Evolutionary conservation across 1,139 yeast genomes (phyloP).

Genomic region (Wickerhamomyces sp.): DNA sequence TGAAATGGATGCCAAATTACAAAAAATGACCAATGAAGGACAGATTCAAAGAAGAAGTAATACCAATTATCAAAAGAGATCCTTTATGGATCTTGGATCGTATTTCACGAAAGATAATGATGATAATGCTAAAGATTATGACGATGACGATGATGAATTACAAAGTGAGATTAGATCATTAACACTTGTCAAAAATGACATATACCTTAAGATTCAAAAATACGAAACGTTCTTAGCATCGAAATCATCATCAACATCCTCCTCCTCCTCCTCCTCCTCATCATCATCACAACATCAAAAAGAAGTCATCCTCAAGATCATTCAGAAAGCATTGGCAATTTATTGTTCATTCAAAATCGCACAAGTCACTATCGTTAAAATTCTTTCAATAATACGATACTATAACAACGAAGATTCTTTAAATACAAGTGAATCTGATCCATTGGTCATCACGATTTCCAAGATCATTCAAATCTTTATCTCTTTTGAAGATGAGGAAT

Average conservation of each 20-base stretch:
- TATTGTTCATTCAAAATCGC: constrained; percentile 22
- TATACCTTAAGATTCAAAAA: constrained; percentile 14
- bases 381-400: constrained; percentile 1
- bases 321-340: constrained; percentile 10
- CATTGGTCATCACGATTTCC: constrained; percentile 20
- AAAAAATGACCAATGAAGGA: neutral
- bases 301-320: neutral
- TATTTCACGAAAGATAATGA: constrained; percentile 4
- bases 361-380: constrained; percentile 13
- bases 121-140: constrained; percentile 7
- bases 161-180: constrained; percentile 16
- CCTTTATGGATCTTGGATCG: constrained; percentile 17
- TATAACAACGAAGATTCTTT: constrained; percentile 4
- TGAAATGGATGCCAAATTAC: neutral
- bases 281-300: no score
- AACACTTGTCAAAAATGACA: constrained; percentile 19
- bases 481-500: constrained; percentile 18
- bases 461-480: constrained; percentile 16
- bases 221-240: constrained; percentile 7
- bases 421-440: constrained; percentile 19
- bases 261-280: neutral
- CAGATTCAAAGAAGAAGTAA: constrained; percentile 14
- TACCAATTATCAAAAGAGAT: constrained; percentile 14
- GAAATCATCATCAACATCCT: neutral
- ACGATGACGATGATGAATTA: constrained; percentile 8